Conservation (phyloP, 202 grass and related monocot species). For the Saccharum hybrid region DNA sequence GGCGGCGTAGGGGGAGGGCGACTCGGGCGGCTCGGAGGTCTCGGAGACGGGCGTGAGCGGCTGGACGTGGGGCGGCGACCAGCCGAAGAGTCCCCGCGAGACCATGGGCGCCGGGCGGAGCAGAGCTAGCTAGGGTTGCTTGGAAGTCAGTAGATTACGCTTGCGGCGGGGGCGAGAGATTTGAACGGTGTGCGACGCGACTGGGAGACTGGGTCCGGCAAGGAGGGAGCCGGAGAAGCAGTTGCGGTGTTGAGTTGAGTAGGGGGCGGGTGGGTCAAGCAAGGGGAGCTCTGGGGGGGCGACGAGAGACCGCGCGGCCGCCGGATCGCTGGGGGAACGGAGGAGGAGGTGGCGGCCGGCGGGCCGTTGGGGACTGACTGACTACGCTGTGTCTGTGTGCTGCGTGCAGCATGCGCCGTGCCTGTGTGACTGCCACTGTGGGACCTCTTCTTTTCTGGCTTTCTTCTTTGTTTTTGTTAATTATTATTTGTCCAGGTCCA, state of each 20-base stretch:
- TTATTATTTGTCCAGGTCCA: no score
- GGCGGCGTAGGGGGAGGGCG: constrained; percentile 82
- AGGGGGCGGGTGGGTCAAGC: neutral
- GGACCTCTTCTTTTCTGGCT: neutral
- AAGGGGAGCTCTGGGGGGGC: neutral
- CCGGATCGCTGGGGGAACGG: neutral
- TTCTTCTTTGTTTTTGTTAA: no score
- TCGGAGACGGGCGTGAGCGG: constrained; percentile 96
- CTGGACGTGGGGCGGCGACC: constrained; percentile 98
- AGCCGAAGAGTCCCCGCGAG: constrained; percentile 91
- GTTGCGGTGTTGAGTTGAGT: neutral
- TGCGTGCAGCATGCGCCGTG: no score
- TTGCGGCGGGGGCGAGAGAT: constrained; percentile 48
- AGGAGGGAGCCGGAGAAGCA: neutral
- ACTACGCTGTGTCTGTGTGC: no score
- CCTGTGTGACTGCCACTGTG: neutral
- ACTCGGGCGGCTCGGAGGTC: constrained; percentile 95
- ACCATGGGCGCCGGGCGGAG: constrained; percentile 56
- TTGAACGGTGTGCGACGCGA: constrained; percentile 49
- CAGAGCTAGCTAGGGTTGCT: constrained; percentile 46
- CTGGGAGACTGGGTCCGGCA: neutral
- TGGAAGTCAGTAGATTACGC: neutral
- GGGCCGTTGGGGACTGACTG: neutral
- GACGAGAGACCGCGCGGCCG: neutral
- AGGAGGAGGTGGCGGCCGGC: neutral